Evolutionary conservation across 192 early-diverging fungal species (phyloP).

Genomic region (Chytriomyces hyalinus): DNA sequence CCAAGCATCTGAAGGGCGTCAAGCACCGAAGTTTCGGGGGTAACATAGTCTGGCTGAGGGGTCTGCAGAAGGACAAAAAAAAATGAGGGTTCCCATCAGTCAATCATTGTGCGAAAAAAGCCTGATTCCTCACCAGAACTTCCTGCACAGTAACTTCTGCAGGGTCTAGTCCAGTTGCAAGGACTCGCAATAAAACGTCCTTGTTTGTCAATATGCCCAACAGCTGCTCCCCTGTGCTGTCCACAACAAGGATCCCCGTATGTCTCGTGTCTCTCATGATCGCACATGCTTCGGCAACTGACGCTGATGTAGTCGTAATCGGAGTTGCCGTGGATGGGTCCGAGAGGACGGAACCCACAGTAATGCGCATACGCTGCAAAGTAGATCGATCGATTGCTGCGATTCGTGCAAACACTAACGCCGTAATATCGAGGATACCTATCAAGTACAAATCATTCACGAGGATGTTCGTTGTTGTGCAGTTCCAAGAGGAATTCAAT

Average conservation of each 20-base stretch:
- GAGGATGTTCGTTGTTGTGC: too few relatives aligned
- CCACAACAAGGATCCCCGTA: constrained; percentile 30
- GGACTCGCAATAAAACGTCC: constrained; percentile 57
- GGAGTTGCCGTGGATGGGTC: not conserved
- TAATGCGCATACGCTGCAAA: constrained; percentile 13
- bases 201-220: constrained; percentile 94
- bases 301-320: not conserved
- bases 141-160: constrained; percentile 67
- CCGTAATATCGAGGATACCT: constrained; percentile 61
- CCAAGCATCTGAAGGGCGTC: constrained; percentile 58
- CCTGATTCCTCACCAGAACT: not conserved
- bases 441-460: too few relatives aligned
- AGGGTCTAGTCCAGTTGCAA: constrained; percentile 77
- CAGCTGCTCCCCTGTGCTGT: constrained; percentile 53
- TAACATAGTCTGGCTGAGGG: constrained; percentile 60
- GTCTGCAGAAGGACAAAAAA: constrained; percentile 32
- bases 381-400: constrained; percentile 48
- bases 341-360: not conserved
- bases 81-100: too few relatives aligned
- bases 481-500: not conserved
- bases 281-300: constrained; percentile 17
- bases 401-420: constrained; percentile 57
- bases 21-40: constrained; percentile 46
- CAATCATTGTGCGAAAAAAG: too few relatives aligned
- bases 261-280: constrained; percentile 28